Evolutionary conservation across 768 basidiomycete species (phyloP).

Genomic region (Thelephora ganbajun): DNA sequence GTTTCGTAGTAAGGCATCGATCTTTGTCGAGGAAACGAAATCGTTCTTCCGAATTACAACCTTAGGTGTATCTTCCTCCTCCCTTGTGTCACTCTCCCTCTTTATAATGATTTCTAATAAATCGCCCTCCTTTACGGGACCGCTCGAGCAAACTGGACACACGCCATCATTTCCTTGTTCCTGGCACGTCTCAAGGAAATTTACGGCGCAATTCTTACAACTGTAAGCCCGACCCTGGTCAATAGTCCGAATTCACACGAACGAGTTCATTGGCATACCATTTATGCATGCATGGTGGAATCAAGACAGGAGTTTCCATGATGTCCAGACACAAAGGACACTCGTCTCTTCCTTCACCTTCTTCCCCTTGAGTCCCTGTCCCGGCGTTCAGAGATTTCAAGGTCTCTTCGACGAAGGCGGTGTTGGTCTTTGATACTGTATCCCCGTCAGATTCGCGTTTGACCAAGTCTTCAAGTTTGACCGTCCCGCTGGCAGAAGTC

Average conservation of each 20-base stretch:
- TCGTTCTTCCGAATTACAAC: slow-evolving; percentile 66
- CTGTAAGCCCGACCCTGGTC: slow-evolving; percentile 20
- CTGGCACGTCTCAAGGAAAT: slow-evolving; percentile 53
- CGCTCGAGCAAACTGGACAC: slow-evolving; percentile 71
- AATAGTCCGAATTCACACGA: not conserved
- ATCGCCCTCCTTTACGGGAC: slow-evolving; percentile 42
- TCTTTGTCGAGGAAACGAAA: slow-evolving; percentile 83
- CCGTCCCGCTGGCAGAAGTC: slow-evolving; percentile 22
- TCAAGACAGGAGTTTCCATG: slow-evolving; percentile 53
- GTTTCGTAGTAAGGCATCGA: slow-evolving; percentile 67
- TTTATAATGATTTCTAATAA: slow-evolving; percentile 1
- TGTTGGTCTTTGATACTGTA: not conserved
- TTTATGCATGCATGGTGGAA: slow-evolving; percentile 67
- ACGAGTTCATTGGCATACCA: slow-evolving; percentile 33
- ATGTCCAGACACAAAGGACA: slow-evolving; percentile 77
- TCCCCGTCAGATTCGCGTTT: slow-evolving; percentile 18
- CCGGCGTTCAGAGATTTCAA: too few relatives aligned
- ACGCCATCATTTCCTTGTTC: slow-evolving; percentile 55
- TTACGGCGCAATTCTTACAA: slow-evolving; percentile 84
- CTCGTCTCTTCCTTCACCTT: slow-evolving; percentile 27
- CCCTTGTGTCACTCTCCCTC: not conserved
- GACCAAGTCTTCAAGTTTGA: slow-evolving; percentile 50
- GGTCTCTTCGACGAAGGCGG: not conserved
- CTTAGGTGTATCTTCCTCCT: slow-evolving; percentile 53
- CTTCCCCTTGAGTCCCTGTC: slow-evolving; percentile 9